Evolutionary conservation across 2,329 filamentous ascomycete genomes (phyloP), one percentile per base, ranked within the genome.

Genomic region (Clonostachys chloroleuca): DNA sequence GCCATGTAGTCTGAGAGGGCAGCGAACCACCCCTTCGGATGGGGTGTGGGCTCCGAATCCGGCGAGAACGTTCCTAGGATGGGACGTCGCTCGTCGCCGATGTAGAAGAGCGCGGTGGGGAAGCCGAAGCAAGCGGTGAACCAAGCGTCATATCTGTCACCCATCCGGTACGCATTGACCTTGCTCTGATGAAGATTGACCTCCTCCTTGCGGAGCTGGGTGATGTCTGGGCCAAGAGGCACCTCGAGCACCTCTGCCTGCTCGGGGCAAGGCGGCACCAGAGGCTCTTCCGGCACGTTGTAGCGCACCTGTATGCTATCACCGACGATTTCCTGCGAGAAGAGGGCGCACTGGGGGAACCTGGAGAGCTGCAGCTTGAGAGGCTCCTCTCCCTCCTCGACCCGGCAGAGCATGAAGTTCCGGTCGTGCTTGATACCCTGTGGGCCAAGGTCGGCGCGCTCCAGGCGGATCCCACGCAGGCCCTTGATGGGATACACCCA

Each of bases 401-500:
- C 68, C 54, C 77, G 78, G 51, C 81, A 75, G 5, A 90, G 75
- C 80, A 90, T 87, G 65, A 88, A 90, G 34, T 73, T 73, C 10
- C 87, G 78, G 66, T 91, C 87, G 59, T 86, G 69, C 39, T 71
- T 68, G 54, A 89, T 72, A 13, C 86, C 86, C 52, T 81, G 75
- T n/a, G 73, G 70, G 6, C 77, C 78, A 42, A 89, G 63, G n/a
- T 65, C 64, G 4, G 83, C 74, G 1, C 67, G 63, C 5, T 69
- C 49, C 34, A 89, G 66, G 16, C 72, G 63, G 46, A 85, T 77
- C 44, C 78, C 80, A 35, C 82, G 79, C n/a, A 89, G 74, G 8
- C 77, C 84, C 61, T 90, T 90, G 66, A 90, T 83, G 40, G 87
- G 86, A 61, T 90, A 89, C 43, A 86, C 74, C 63, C 84, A 87